A percentile compares a stretch with the other conserved stretches of the same genome.
These are phyloP conservation scores for Vitis hybrid DNA, from an alignment of 177 flowering plant species.

Conservation along the genomic window DNA sequence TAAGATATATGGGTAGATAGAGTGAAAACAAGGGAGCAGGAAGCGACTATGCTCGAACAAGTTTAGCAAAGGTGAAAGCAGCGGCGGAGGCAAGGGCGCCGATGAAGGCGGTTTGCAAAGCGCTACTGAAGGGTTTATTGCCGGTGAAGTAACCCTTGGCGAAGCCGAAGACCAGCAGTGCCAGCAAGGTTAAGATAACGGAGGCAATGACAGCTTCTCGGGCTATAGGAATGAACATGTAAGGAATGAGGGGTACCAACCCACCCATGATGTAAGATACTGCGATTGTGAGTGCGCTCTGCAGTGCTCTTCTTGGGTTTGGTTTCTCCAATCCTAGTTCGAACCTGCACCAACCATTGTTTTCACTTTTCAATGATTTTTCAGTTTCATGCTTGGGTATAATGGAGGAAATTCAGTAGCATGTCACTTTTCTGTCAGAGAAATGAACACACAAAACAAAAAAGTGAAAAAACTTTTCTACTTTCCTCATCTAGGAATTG, in stretches of 20 bases:
- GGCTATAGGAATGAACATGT: slow-evolving; percentile 75
- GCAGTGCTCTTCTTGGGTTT: slow-evolving; percentile 82
- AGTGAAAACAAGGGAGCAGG: no score
- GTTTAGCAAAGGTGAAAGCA: no score
- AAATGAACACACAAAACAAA: no score
- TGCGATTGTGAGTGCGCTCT: slow-evolving; percentile 89
- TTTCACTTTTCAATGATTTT: background rate
- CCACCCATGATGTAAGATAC: slow-evolving; percentile 79
- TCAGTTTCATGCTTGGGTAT: background rate
- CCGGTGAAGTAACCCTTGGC: slow-evolving; percentile 86
- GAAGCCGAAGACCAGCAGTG: slow-evolving; percentile 77
- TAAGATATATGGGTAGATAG: no score
- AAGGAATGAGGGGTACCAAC: slow-evolving; percentile 77
- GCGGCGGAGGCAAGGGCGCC: slow-evolving; percentile 70
- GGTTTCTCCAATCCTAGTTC: slow-evolving; percentile 97
- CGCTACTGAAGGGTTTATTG: slow-evolving; percentile 59
- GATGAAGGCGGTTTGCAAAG: slow-evolving; percentile 72
- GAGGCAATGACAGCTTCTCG: slow-evolving; percentile 64
- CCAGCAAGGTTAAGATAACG: slow-evolving; percentile 62
- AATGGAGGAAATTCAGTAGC: background rate
- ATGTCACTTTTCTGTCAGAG: no score
- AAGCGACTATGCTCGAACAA: no score
- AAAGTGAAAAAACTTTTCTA: no score
- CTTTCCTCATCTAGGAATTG: no score
- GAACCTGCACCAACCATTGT: slow-evolving; percentile 53